Evolutionary conservation across 805 yeast genomes (phyloP).

Genomic region (Suhomyces vadensis): DNA sequence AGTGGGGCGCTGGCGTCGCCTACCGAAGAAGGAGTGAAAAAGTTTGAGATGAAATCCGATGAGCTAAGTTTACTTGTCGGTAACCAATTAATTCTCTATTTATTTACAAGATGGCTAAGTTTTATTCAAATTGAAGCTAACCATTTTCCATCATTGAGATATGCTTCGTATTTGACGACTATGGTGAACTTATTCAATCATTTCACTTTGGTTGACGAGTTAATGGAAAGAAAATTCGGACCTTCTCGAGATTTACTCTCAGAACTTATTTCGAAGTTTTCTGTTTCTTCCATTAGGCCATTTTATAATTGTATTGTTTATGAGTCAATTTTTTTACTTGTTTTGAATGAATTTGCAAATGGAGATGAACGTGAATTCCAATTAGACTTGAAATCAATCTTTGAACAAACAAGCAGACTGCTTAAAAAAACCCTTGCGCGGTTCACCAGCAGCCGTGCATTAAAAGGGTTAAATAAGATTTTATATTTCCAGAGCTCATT

Average conservation of each 20-base stretch:
- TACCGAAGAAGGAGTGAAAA: conserved; percentile 5
- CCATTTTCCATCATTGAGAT: conserved; percentile 32
- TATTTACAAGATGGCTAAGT: conserved; percentile 27
- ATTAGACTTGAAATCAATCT: not conserved
- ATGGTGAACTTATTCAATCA: conserved; percentile 27
- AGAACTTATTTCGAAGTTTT: conserved; percentile 10
- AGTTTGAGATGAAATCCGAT: not conserved
- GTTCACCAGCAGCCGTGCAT: not conserved
- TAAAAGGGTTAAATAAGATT: not conserved
- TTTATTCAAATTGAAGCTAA: conserved; percentile 26
- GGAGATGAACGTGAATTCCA: not conserved
- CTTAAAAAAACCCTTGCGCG: not conserved
- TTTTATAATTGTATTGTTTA: conserved; percentile 20
- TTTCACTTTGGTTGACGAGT: conserved; percentile 20
- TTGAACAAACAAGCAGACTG: not conserved
- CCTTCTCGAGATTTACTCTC: conserved; percentile 11
- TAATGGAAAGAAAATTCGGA: conserved; percentile 4
- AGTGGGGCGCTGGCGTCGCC: not conserved
- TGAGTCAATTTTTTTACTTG: conserved; percentile 21
- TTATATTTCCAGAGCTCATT: conserved; percentile 1
- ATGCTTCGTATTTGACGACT: conserved; percentile 26
- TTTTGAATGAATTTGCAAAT: conserved; percentile 16
- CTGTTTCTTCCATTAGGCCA: conserved; percentile 15
- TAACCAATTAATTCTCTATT: conserved; percentile 17
- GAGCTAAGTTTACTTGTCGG: conserved; percentile 11